phyloP scores from a whole-genome alignment of 129 eudicot genomes.

The carrot (Daucus carota) region DH1_v3.0 NC_030386.2:9355001-9355500 shows the following conservation, averaged over 20 bases:
- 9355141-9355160: no score
- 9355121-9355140: no score
- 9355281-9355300: slow-evolving; percentile 73
- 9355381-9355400: slow-evolving; percentile 50
- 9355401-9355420: slow-evolving; percentile 46
- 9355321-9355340: neutral
- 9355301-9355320: slow-evolving; percentile 22
- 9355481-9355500: neutral
- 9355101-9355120: no score
- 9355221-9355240: slow-evolving; percentile 21
- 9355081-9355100: no score
- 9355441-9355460: neutral
- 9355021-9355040: no score
- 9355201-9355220: no score
- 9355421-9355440: slow-evolving; percentile 36
- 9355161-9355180: no score
- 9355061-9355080: no score
- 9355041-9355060: no score
- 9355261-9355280: slow-evolving; percentile 58
- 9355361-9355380: slow-evolving; percentile 29
- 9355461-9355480: neutral
- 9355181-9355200: no score
- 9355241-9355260: slow-evolving; percentile 20
- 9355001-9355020: no score
- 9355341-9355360: slow-evolving; percentile 27